Evolutionary conservation across 1,284 basidiomycete genomes (phyloP).

Genomic region (Fomes fomentarius): DNA sequence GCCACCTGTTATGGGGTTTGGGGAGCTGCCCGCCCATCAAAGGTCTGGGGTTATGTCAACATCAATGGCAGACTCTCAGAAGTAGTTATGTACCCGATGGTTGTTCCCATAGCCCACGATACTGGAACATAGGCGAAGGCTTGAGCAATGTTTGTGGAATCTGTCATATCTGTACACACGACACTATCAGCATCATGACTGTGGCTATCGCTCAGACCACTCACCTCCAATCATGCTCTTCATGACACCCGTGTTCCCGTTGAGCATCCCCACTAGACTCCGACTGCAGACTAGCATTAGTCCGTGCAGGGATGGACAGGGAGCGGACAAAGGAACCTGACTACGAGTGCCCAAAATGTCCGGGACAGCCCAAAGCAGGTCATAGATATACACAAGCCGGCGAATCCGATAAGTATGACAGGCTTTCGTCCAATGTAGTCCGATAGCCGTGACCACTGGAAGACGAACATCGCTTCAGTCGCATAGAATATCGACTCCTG

Average conservation of each 20-base stretch:
- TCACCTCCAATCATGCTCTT: constrained; percentile 46
- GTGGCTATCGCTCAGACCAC: constrained; percentile 22
- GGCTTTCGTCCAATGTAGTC: constrained; percentile 65
- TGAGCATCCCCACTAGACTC: constrained; percentile 53
- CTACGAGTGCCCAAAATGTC: constrained; percentile 44
- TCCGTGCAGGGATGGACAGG: too few species aligned
- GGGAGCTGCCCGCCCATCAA: constrained; percentile 52
- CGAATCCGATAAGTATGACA: constrained; percentile 51
- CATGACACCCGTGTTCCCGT: constrained; percentile 57
- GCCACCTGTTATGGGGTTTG: constrained; percentile 51
- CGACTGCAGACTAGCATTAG: constrained; percentile 36
- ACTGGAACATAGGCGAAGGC: constrained; percentile 52
- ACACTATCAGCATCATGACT: constrained; percentile 6
- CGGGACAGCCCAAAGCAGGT: constrained; percentile 56
- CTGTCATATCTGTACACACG: constrained; percentile 44
- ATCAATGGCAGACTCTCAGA: too few species aligned
- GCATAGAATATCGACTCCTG: constrained; percentile 65
- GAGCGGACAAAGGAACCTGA: too few species aligned
- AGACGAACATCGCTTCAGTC: constrained; percentile 39
- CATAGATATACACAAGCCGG: constrained; percentile 56
- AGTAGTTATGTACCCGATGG: constrained; percentile 54
- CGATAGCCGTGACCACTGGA: constrained; percentile 42
- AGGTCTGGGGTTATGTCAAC: too few species aligned
- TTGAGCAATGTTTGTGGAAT: constrained; percentile 53
- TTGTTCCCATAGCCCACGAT: constrained; percentile 47